Base-by-base conservation (phyloP, 768 basidiomycete genomes). In the Megacollybia marginata region DNA sequence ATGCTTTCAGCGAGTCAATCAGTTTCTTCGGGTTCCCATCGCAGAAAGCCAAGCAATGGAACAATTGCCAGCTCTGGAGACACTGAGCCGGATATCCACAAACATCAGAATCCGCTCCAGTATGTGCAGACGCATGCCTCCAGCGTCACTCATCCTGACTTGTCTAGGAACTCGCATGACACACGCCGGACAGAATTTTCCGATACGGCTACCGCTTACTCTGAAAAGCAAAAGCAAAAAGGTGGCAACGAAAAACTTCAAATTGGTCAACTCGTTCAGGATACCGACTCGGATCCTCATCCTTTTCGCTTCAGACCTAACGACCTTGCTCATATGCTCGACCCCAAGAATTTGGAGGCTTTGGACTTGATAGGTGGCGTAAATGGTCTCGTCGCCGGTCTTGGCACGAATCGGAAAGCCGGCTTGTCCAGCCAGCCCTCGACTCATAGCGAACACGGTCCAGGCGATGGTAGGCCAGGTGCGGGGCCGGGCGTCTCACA, bases 241-340 rank as follows among this genome's bases (percentile, higher is more conserved):
- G 61, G 58, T 12, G 55, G 47, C 42, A 53, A 52, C 33, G 52
- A 48, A 15, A 54, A 58, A 15, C 59, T 62, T 23, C 57, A 52
- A 19, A 55, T 53, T 32, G 11, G 66, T 8, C 64, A 66, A 23
- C 52, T 65, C 28, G 51, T 58, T 7, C 70, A 74, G 53, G 75
- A 78, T 53, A 61, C 66, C 15, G 72, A 73, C 51, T 57, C 53
- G 4, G 77, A 93, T 61, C 79, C 84, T 1, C 65, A 77, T 1
- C 89, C 91, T 0, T 96, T 95, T 65, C 62, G 60, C 10, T 83
- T 83, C 59, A 82, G 81, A 49, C 90, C 94, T 0, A 78, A 74
- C 52, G 70, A 75, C 46, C 82, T 97, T 13, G 94, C 94, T 1
- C 79, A 81, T 52, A 77, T 96, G 48, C 81, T 98, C 34, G 94